These are phyloP conservation scores for Blattamonas nauphoetae DNA, from an alignment of 78 protist species.

Conservation along the genomic window DNA sequence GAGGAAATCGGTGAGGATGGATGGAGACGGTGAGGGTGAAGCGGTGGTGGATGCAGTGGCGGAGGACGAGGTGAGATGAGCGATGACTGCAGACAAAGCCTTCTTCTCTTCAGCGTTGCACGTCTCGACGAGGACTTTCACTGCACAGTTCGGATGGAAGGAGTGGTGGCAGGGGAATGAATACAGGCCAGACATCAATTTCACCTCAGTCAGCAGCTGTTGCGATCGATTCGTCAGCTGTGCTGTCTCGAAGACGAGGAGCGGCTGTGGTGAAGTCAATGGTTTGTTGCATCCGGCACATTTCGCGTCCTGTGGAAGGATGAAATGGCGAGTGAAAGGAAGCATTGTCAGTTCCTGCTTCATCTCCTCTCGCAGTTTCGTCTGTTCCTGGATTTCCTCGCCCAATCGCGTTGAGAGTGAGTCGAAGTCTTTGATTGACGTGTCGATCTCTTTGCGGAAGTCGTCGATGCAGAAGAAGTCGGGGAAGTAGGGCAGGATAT, in stretches of 20 bases:
- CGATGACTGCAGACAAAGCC: no score
- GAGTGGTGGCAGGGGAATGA: neutral
- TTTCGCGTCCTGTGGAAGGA: neutral
- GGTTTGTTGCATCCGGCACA: neutral
- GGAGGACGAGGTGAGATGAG: no score
- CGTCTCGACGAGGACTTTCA: neutral
- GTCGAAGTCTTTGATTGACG: neutral
- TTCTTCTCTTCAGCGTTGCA: neutral
- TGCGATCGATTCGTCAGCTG: no score
- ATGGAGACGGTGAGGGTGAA: neutral
- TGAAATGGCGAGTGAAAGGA: neutral
- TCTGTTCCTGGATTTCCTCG: neutral
- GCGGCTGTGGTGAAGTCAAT: neutral
- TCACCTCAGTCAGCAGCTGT: neutral
- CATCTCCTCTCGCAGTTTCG: neutral
- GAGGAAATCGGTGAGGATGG: no score
- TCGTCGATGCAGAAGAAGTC: conserved; percentile 28
- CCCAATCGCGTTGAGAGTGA: neutral
- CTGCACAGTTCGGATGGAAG: neutral
- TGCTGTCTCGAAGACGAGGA: no score
- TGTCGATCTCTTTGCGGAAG: conserved; percentile 12
- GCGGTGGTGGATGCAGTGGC: neutral
- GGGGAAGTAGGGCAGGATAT: conserved; percentile 19
- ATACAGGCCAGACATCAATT: no score
- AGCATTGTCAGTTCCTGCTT: neutral